Percentiles rank a stretch among this genome's conserved stretches.
Conservation (phyloP, 352 stramenopile genomes). For the Thalassiosira hispida region DNA sequence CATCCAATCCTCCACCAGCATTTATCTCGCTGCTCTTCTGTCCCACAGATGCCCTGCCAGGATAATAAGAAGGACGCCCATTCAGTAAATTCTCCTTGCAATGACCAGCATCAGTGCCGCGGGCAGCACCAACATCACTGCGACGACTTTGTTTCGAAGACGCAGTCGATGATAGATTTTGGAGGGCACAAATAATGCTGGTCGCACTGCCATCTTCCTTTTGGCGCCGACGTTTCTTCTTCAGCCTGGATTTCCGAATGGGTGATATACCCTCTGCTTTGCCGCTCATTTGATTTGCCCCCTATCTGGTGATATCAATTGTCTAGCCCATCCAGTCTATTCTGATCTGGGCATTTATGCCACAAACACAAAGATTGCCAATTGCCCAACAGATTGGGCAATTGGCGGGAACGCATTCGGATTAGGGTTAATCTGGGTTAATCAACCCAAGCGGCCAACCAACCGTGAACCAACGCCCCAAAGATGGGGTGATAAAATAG, state of each 20-base stretch:
- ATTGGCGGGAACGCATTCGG: too few relatives aligned
- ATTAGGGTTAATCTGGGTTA: too few relatives aligned
- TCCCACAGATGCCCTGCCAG: not conserved
- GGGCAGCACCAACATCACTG: not conserved
- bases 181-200: conserved; percentile 1
- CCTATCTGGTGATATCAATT: not conserved
- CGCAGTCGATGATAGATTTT: not conserved
- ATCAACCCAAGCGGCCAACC: too few relatives aligned
- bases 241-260: conserved; percentile 28
- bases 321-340: too few relatives aligned
- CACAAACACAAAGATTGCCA: too few relatives aligned
- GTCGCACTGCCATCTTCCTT: not conserved
- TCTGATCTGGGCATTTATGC: too few relatives aligned
- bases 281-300: not conserved
- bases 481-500: too few relatives aligned
- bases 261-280: not conserved
- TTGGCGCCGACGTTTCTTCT: conserved; percentile 14
- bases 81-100: conserved; percentile 23
- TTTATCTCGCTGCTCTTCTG: not conserved
- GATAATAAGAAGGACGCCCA: not conserved
- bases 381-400: too few relatives aligned
- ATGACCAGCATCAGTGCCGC: not conserved
- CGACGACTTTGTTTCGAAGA: not conserved
- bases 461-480: too few relatives aligned
- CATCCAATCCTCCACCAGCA: not conserved